These are phyloP conservation scores for Exsudoporus floridanus DNA, from an alignment of 1,284 basidiomycete genomes.

Conservation along the genomic window DNA sequence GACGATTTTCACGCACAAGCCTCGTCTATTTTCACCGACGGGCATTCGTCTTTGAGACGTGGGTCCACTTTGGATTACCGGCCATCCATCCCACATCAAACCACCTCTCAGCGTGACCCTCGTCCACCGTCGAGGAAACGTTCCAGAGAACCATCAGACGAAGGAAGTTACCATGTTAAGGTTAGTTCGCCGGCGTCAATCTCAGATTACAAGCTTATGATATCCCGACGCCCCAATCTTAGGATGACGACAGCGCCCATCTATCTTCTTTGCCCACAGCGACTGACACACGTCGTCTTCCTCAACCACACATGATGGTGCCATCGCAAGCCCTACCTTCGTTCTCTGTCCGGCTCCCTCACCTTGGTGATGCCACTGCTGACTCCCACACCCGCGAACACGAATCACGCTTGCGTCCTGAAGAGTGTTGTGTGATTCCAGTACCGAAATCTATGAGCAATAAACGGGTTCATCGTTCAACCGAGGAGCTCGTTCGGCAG, in stretches of 20 bases:
- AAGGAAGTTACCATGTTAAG: constrained; percentile 33
- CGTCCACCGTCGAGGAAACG: constrained; percentile 37
- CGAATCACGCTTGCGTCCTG: constrained; percentile 25
- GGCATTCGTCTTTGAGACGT: constrained; percentile 23
- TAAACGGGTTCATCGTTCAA: constrained; percentile 34
- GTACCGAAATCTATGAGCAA: constrained; percentile 25
- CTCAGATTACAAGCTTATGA: constrained; percentile 30
- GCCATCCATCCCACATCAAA: constrained; percentile 15
- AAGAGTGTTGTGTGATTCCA: constrained; percentile 26
- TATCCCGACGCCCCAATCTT: constrained; percentile 25
- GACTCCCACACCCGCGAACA: constrained; percentile 20
- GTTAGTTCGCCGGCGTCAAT: constrained; percentile 34
- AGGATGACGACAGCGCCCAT: constrained; percentile 26
- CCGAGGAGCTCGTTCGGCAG: constrained; percentile 34
- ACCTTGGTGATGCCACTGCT: constrained; percentile 6
- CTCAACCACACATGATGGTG: constrained; percentile 25
- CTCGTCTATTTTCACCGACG: constrained; percentile 35
- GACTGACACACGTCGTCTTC: constrained; percentile 27
- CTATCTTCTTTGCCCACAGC: constrained; percentile 21
- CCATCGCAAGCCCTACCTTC: constrained; percentile 25
- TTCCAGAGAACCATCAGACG: constrained; percentile 35
- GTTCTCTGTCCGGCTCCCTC: constrained; percentile 20
- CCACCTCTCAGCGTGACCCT: constrained; percentile 17
- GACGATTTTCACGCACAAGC: constrained; percentile 36
- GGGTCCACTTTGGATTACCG: constrained; percentile 21